A percentile compares a stretch with the other conserved stretches of the same genome.
phyloP scores from a whole-genome alignment of 106 monocot genomes.

The Narthecium ossifragum region DNA sequence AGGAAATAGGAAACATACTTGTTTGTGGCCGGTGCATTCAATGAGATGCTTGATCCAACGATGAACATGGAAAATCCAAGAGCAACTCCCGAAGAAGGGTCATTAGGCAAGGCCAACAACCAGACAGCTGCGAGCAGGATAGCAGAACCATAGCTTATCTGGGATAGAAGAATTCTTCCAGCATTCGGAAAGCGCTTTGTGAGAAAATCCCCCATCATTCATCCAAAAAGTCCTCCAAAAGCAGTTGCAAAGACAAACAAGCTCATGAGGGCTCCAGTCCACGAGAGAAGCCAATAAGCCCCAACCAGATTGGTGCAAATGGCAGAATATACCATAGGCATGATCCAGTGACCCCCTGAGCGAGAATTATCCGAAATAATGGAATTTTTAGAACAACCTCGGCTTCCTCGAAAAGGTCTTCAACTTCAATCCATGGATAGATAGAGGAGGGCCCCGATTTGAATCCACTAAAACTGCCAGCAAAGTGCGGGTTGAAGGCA shows the following conservation, averaged over 20 bases:
- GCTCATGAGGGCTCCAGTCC: slow-evolving; percentile 55
- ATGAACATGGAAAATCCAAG: slow-evolving; percentile 62
- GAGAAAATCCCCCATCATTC: slow-evolving; percentile 76
- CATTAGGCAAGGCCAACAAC: slow-evolving; percentile 60
- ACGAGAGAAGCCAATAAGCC: slow-evolving; percentile 88
- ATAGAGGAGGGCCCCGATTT: slow-evolving; percentile 1
- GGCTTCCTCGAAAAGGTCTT: slow-evolving; percentile 50
- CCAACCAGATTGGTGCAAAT: slow-evolving; percentile 88
- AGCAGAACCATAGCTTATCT: slow-evolving; percentile 78
- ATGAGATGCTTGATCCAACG: slow-evolving; percentile 81
- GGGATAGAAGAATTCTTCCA: slow-evolving; percentile 80
- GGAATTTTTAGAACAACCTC: slow-evolving; percentile 70
- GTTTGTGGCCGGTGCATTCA: slow-evolving; percentile 91
- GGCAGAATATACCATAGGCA: slow-evolving; percentile 88
- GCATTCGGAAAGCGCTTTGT: slow-evolving; percentile 54
- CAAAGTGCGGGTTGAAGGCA: slow-evolving; percentile 66
- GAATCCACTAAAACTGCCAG: not conserved
- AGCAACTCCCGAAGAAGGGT: slow-evolving; percentile 41
- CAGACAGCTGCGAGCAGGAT: slow-evolving; percentile 72
- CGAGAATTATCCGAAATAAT: slow-evolving; percentile 85
- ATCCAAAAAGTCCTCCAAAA: slow-evolving; percentile 71
- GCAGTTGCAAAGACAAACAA: slow-evolving; percentile 50
- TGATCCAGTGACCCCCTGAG: slow-evolving; percentile 86
- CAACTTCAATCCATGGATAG: slow-evolving; percentile 33
- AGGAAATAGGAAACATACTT: slow-evolving; percentile 39